Conservation (phyloP, 2,329 filamentous ascomycete genomes). For the Fusarium compactum region DNA sequence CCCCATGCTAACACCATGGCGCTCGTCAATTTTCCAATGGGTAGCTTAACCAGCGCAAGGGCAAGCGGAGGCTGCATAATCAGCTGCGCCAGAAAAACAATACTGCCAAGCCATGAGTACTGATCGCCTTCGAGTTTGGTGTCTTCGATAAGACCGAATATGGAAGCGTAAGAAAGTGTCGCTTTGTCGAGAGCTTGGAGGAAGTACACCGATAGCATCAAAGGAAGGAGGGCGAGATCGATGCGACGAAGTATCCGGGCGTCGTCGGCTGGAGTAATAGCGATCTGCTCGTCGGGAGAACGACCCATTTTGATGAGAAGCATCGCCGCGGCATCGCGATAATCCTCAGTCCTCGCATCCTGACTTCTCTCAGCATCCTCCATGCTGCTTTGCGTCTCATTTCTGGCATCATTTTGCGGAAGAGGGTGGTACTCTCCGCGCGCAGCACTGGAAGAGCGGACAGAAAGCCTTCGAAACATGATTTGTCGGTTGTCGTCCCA, state of each 20-base stretch:
- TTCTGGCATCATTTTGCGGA: conserved; percentile 33
- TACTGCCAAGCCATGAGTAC: conserved; percentile 71
- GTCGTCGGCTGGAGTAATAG: conserved; percentile 51
- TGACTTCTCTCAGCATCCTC: conserved; percentile 1
- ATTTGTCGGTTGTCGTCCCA: background rate
- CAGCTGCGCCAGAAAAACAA: conserved; percentile 71
- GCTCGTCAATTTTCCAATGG: conserved; percentile 71
- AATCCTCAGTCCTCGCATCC: background rate
- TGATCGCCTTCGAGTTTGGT: conserved; percentile 67
- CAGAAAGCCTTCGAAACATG: conserved; percentile 40
- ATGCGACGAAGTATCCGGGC: conserved; percentile 54
- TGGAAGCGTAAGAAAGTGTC: conserved; percentile 70
- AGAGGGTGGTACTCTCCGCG: conserved; percentile 43
- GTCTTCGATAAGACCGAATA: conserved; percentile 72
- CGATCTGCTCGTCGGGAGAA: conserved; percentile 51
- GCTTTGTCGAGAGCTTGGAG: conserved; percentile 74
- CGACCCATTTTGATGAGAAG: conserved; percentile 57
- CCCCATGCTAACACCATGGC: conserved; percentile 69
- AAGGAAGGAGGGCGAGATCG: conserved; percentile 56
- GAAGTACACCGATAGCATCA: conserved; percentile 71
- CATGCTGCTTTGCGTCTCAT: conserved; percentile 20
- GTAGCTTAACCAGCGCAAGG: conserved; percentile 69
- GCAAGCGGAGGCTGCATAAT: conserved; percentile 68
- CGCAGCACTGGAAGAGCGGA: conserved; percentile 8
- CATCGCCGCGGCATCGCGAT: conserved; percentile 61